Evolutionary conservation across 306 rosid genomes (phyloP).

Genomic region (Rosa rugosa): DNA sequence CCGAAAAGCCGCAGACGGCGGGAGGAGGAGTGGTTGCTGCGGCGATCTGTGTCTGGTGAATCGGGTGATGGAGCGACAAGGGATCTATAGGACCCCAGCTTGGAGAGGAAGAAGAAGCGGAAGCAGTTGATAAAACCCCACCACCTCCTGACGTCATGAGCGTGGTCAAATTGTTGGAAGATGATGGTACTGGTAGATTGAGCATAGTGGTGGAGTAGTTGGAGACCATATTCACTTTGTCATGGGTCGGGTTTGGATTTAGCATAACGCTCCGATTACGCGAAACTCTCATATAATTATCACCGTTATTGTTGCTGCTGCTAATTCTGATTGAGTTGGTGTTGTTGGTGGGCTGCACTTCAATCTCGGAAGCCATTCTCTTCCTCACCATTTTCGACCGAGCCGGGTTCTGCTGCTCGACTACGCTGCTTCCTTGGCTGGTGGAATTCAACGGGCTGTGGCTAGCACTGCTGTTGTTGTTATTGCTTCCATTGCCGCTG

Average conservation of each 20-base stretch:
- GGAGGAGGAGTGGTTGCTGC: constrained; percentile 33
- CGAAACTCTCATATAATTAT: constrained; percentile 41
- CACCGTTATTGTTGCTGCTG: not conserved
- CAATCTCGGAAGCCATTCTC: constrained; percentile 93
- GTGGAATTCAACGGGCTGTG: constrained; percentile 22
- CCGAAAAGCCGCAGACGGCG: constrained; percentile 85
- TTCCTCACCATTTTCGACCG: constrained; percentile 60
- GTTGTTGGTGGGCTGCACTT: constrained; percentile 18
- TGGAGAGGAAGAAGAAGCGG: constrained; percentile 23
- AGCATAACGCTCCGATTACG: constrained; percentile 38
- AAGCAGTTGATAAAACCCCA: constrained; percentile 32
- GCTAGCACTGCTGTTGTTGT: constrained; percentile 19
- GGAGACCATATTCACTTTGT: constrained; percentile 27
- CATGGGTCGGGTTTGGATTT: not conserved
- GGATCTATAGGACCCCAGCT: constrained; percentile 28
- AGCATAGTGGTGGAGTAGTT: constrained; percentile 94
- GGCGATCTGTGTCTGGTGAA: constrained; percentile 13
- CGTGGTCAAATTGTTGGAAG: constrained; percentile 34
- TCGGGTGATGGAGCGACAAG: constrained; percentile 21
- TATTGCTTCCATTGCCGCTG: constrained; percentile 26
- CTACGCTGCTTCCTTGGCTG: constrained; percentile 35
- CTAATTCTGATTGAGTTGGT: not conserved
- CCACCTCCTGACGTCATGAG: constrained; percentile 51
- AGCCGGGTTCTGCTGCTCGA: constrained; percentile 10
- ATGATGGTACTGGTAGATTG: constrained; percentile 21